Base-by-base conservation (phyloP, 148 eudicot genomes). In the Nepenthes gracilis region DNA sequence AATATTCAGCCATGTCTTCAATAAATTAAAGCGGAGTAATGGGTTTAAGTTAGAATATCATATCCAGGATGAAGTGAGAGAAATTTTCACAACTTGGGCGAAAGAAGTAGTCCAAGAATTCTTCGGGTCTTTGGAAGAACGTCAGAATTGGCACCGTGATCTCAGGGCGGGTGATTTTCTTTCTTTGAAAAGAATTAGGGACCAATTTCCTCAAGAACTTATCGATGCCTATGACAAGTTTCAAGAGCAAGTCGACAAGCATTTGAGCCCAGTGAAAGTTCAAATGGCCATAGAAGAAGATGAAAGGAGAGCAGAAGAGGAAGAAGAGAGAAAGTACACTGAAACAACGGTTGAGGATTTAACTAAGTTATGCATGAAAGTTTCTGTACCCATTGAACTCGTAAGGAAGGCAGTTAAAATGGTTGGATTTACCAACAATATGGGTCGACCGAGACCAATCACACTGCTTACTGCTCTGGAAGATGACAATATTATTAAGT, bases 391-490 rank as follows among this genome's bases (percentile, higher is more conserved):
- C 1, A 66, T 75, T 60, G 85, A 80, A 60, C 82, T 82, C 43
- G 60, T 88, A 34, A 71, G 83, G 47, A 86, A 83, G 74, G 84
- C 96, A 13, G 87, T 93, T 12, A 82, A 72, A 66, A 45, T 79
- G 45, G 91, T 70, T 10, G 96, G 98, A 12, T 84, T 93, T 67
- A 93, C 96, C 43, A 88, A 93, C 59, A 68, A 76, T 59, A 82
- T 93, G 95, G 98, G 98, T 43, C 95, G 96, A 9, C 98, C 98
- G 4, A 86, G 95, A 67, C 95, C 98, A 1, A 80, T 93, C 15
- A 67, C 67, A 54, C 62, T 69, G 34, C 88, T 93, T 47, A 72
- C 62, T 70, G 81, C 81, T 61, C 85, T 88, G 47, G 96, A 92
- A 73, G 98, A 92, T 63, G 64, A 65, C 23, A 86, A 88, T 61